Base-by-base conservation (phyloP, 164 flowering plant species). In the Saururus chinensis region DNA sequence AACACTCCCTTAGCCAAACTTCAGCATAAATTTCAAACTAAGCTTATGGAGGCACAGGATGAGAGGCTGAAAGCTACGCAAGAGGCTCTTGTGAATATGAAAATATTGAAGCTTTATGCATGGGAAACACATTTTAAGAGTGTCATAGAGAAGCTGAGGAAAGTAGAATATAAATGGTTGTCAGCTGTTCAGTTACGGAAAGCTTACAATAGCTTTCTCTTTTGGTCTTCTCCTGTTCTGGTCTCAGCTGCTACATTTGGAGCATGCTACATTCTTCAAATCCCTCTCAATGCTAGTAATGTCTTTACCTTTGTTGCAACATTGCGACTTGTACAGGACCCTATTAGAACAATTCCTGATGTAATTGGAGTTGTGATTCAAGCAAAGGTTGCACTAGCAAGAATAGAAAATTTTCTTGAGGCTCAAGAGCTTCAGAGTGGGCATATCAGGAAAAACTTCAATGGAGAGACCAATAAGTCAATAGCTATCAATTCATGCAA, bases 241-340 rank as follows among this genome's bases (percentile, higher is more conserved):
- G 85, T 84, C 42, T 76, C 96, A 11, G 76, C 77, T 16, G 85
- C 84, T n/a, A 77, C 89, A 16, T 84, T 88, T 61, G 73, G 74
- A 19, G 67, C 85, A 24, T 88, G 96, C 53, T 81, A 84, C 66
- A 72, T 82, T 61, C 70, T 82, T 54, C 62, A 71, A 23, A 51
- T 85, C 69, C 80, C 86, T 54, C 77, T 88, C 0, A 30, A 66
- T 56, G 81, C 92, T 41, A 79, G 79, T 40, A 85, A 81, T 69
- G 92, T 88, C 45, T 88, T 88, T 76, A 88, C 92, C n/a, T 83
- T 86, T 67, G 64, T 88, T n/a, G 87, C 96, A 17, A 77, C 90
- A 13, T 60, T 88, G 40, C 79, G 90, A 1, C 77, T 86, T 51
- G 77, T 86, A 66, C 92, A 86, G 60, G 96, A 84, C 0, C 92